These are phyloP conservation scores for Amphibolis antarctica DNA, from an alignment of 106 monocot genomes.

Conservation along the genomic window DNA sequence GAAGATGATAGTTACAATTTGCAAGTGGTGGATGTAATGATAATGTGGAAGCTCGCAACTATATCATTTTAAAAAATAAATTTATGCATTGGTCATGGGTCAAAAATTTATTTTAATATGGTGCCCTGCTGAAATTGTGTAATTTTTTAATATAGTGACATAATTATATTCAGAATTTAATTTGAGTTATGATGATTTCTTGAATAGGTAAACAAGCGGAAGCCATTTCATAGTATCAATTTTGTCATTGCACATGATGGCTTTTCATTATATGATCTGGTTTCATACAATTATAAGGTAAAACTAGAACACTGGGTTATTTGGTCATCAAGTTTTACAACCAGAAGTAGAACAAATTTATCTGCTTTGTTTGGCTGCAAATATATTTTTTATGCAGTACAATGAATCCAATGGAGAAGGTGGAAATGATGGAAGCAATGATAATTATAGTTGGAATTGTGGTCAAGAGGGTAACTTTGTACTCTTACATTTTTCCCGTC, in stretches of 20 bases:
- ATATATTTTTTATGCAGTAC: slow-evolving; percentile 32
- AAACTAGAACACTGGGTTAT: neutral
- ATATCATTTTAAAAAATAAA: too few relatives aligned
- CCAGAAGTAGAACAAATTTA: neutral
- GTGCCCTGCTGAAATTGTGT: too few relatives aligned
- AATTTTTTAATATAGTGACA: too few relatives aligned
- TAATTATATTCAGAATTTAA: neutral
- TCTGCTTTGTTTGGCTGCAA: neutral
- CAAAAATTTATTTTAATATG: too few relatives aligned
- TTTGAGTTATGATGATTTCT: slow-evolving; percentile 6
- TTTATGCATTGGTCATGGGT: too few relatives aligned
- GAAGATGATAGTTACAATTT: too few relatives aligned
- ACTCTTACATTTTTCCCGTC: neutral
- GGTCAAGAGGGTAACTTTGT: slow-evolving; percentile 77
- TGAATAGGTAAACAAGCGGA: slow-evolving; percentile 69
- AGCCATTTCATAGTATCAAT: slow-evolving; percentile 83
- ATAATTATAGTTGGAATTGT: slow-evolving; percentile 98
- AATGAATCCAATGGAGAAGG: slow-evolving; percentile 93
- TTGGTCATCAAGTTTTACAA: neutral
- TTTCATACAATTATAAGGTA: slow-evolving; percentile 93
- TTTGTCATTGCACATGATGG: slow-evolving; percentile 98
- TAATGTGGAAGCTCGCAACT: too few relatives aligned
- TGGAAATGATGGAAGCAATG: slow-evolving; percentile 90
- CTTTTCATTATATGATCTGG: slow-evolving; percentile 85
- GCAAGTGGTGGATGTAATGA: too few relatives aligned